Evolutionary conservation across 176 grass and related monocot genomes (phyloP).

Genomic region (Oryza meridionalis): DNA sequence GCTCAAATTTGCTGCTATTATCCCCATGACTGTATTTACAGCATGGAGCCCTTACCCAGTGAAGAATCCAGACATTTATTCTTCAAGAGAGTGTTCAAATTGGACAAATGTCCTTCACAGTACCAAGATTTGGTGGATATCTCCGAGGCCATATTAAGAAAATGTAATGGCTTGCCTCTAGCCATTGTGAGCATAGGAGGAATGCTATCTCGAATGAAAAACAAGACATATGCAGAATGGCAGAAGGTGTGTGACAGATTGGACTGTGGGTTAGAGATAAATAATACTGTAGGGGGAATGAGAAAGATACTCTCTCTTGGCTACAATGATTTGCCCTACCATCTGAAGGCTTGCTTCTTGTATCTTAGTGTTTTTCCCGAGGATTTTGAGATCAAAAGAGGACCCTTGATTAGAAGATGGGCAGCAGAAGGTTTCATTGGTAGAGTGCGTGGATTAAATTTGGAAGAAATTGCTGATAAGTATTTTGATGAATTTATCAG

Average conservation of each 20-base stretch:
- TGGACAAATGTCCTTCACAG: neutral
- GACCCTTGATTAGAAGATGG: conserved; percentile 40
- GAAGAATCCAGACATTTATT: conserved; percentile 17
- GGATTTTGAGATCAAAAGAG: neutral
- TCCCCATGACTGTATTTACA: neutral
- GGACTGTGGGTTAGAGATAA: neutral
- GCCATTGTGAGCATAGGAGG: conserved; percentile 41
- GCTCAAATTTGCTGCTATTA: conserved; percentile 27
- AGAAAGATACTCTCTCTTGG: conserved; percentile 24
- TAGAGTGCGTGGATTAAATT: neutral
- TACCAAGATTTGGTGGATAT: neutral
- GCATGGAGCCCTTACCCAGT: neutral
- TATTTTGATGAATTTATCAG: conserved; percentile 10
- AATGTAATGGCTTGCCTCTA: conserved; percentile 40
- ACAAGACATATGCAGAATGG: conserved; percentile 13
- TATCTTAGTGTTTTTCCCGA: conserved; percentile 20
- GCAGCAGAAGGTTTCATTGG: conserved; percentile 43
- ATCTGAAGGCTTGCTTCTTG: conserved; percentile 45
- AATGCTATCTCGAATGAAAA: conserved; percentile 2
- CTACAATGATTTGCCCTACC: conserved; percentile 52
- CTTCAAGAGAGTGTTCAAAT: neutral
- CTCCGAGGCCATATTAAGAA: conserved; percentile 14
- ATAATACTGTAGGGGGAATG: conserved; percentile 5
- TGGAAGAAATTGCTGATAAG: conserved; percentile 9
- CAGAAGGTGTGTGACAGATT: neutral